These are phyloP conservation scores for Lachnellula suecica DNA, from an alignment of 2,329 filamentous ascomycete genomes.

Conservation along the genomic window DNA sequence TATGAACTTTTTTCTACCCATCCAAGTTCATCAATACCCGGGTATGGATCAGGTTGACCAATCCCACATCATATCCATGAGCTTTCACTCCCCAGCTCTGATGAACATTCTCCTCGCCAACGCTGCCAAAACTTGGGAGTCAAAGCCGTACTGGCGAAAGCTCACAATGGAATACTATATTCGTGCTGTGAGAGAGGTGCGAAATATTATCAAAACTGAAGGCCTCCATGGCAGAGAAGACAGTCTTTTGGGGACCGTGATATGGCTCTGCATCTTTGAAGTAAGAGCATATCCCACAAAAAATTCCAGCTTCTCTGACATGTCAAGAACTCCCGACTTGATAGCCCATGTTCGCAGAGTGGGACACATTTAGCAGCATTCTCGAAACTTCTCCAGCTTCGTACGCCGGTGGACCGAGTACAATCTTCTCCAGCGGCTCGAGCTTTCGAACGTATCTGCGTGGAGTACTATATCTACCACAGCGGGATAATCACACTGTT, in stretches of 20 bases:
- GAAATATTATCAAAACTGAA: background rate
- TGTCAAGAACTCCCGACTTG: background rate
- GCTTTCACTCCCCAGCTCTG: background rate
- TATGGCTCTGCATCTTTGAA: background rate
- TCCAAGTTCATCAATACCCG: background rate
- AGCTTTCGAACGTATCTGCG: background rate
- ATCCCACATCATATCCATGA: background rate
- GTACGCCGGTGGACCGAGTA: background rate
- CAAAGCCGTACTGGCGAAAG: background rate
- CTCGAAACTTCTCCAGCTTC: background rate
- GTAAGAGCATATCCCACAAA: background rate
- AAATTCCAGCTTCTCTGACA: background rate
- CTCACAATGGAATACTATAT: background rate
- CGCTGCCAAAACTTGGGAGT: background rate
- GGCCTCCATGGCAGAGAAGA: background rate
- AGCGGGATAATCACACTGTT: background rate
- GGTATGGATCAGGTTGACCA: background rate
- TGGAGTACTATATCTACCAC: constrained; percentile 1
- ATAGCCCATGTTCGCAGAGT: background rate
- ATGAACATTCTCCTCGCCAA: background rate
- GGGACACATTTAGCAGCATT: background rate
- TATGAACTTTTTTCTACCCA: background rate
- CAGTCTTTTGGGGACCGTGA: background rate
- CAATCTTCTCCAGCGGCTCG: background rate
- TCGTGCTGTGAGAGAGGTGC: background rate